phyloP scores from a whole-genome alignment of 352 stramenopile genomes.

The Plasmopara viticola region DNA sequence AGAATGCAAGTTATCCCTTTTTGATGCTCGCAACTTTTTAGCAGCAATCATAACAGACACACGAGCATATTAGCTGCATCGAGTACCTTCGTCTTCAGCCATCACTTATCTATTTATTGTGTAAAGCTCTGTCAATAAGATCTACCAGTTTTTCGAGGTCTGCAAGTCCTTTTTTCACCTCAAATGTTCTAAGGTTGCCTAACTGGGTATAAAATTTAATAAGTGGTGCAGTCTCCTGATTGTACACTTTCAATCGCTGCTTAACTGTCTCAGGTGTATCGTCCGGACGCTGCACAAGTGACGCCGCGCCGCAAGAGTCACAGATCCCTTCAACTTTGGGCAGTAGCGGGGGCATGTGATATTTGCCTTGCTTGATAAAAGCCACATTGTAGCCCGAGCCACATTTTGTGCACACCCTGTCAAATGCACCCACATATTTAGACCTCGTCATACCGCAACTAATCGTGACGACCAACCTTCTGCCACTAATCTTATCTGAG shows the following conservation, averaged over 20 bases:
- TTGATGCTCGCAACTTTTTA: too few species aligned
- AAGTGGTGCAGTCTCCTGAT: conserved; percentile 80
- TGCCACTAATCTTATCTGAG: conserved; percentile 84
- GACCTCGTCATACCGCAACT: neutral
- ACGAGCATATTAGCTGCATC: too few species aligned
- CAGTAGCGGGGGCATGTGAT: conserved; percentile 86
- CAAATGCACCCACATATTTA: neutral
- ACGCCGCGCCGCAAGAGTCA: conserved; percentile 65
- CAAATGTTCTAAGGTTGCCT: conserved; percentile 76
- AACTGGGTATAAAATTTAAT: conserved; percentile 81
- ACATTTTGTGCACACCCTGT: conserved; percentile 76
- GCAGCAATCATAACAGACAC: too few species aligned
- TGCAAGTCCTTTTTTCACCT: conserved; percentile 80
- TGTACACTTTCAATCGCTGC: conserved; percentile 84
- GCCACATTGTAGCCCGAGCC: conserved; percentile 86
- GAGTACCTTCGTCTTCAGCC: too few species aligned
- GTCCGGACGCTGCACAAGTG: conserved; percentile 78
- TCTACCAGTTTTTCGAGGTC: conserved; percentile 73
- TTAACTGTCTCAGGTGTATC: conserved; percentile 76
- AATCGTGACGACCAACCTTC: conserved; percentile 36
- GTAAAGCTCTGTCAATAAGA: conserved; percentile 60
- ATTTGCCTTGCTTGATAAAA: conserved; percentile 79
- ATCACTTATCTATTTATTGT: neutral
- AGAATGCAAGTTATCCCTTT: too few species aligned
- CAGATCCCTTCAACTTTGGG: conserved; percentile 79